Conservation (phyloP, 768 basidiomycete species). For the Chalciporus pseudorubinellus region DNA sequence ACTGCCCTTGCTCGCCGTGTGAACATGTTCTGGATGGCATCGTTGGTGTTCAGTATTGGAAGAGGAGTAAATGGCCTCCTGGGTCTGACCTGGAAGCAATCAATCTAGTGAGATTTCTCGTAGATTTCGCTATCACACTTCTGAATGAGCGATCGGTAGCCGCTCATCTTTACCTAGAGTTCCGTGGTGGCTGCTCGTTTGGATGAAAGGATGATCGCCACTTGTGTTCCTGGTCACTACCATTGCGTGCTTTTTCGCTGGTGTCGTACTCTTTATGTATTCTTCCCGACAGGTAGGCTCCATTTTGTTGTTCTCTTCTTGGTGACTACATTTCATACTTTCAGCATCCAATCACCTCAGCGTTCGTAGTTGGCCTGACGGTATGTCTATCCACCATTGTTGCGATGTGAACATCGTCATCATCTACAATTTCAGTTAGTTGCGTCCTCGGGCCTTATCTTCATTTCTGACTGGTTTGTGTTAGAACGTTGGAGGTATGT, state of each 20-base stretch:
- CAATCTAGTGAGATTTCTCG: slow-evolving; percentile 43
- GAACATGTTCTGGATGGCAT: slow-evolving; percentile 54
- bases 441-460: slow-evolving; percentile 39
- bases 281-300: slow-evolving; percentile 61
- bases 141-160: slow-evolving; percentile 13
- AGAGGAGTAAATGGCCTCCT: slow-evolving; percentile 51
- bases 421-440: no score
- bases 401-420: neutral
- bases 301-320: neutral
- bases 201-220: slow-evolving; percentile 83
- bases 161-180: slow-evolving; percentile 54
- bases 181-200: slow-evolving; percentile 61
- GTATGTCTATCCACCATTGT: slow-evolving; percentile 15
- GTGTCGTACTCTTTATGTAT: slow-evolving; percentile 73
- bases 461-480: slow-evolving; percentile 52
- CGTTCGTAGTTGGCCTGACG: slow-evolving; percentile 71
- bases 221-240: slow-evolving; percentile 80
- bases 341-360: slow-evolving; percentile 59
- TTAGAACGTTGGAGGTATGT: slow-evolving; percentile 47
- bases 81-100: slow-evolving; percentile 54
- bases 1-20: slow-evolving; percentile 37
- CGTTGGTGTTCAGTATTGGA: slow-evolving; percentile 50
- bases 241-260: slow-evolving; percentile 77
- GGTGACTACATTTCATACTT: neutral
- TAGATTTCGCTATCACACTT: neutral